Percentiles rank a stretch among this genome's conserved stretches.
Conservation (phyloP, 768 basidiomycete species). For the Paxillus rubicundulus region DNA sequence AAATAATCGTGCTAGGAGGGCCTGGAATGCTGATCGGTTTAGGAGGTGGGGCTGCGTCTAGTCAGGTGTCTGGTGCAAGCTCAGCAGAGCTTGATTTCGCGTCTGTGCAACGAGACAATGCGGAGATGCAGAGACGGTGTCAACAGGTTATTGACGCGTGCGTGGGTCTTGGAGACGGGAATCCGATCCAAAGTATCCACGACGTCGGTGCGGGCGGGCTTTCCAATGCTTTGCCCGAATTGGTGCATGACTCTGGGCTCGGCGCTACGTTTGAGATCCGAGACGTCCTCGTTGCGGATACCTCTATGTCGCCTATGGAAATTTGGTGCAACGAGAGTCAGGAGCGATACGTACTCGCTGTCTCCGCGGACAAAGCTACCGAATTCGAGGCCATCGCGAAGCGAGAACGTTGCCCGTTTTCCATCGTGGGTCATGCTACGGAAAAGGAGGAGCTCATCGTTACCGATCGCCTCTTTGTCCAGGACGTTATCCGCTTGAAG, state of each 20-base stretch:
- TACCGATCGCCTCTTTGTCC: conserved; percentile 76
- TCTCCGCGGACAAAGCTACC: conserved; percentile 59
- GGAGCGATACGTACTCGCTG: conserved; percentile 94
- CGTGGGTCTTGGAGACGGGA: conserved; percentile 52
- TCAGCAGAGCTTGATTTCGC: conserved; percentile 96
- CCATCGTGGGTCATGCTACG: conserved; percentile 87
- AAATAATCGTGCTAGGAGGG: conserved; percentile 90
- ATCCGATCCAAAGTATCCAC: conserved; percentile 93
- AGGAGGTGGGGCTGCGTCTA: conserved; percentile 95
- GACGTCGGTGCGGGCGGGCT: conserved; percentile 98
- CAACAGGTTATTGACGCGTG: conserved; percentile 98
- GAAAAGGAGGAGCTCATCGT: conserved; percentile 80
- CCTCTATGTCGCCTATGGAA: conserved; percentile 97
- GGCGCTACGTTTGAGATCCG: conserved; percentile 93
- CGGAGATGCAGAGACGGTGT: conserved; percentile 96
- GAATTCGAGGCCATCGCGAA: conserved; percentile 75
- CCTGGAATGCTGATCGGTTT: conserved; percentile 96
- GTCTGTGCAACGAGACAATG: conserved; percentile 95
- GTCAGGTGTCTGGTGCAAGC: conserved; percentile 86
- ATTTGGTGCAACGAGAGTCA: conserved; percentile 99
- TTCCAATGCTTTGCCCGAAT: conserved; percentile 94
- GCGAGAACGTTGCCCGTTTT: conserved; percentile 92
- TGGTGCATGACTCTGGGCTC: conserved; percentile 93
- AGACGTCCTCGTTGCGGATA: conserved; percentile 88
- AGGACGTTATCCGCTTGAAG: conserved; percentile 81